Evolutionary conservation across 2,329 filamentous ascomycete species (phyloP), one percentile per base, ranked within the genome.

Genomic region (Alternaria sp.): DNA sequence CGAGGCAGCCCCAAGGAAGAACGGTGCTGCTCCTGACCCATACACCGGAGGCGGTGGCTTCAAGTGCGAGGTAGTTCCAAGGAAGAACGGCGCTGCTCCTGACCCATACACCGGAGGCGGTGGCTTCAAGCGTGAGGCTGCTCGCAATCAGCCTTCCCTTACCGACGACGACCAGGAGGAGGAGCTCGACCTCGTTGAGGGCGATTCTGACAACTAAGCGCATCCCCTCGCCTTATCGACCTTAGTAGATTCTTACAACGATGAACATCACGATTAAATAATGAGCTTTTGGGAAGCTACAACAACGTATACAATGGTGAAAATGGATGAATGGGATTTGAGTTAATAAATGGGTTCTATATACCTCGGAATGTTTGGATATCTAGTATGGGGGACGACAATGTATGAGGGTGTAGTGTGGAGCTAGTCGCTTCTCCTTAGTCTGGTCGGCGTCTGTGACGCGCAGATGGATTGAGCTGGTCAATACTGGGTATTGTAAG

Each of bases 131-230:
- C 66, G 66, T 29, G 60, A 54, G 21, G 58, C 66, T 31, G 51
- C 58, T 31, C 62, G 58, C 53, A 50, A 45, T 17, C 60, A 65
- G 58, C 63, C 69, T 21, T 39, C 44, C 24, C 67, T 76, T 58
- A 74, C 72, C 57, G 53, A 74, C 54, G 74, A 76, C 58, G 74
- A 72, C 53, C 64, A 76, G 58, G 73, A 76, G 67, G 74, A 76
- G 67, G 74, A 76, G 65, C 8, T 74, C 46, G 71, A 67, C 23
- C 65, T 72, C 39, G 33, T 71, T 33, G 64, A 57, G 5, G 62
- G 51, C 44, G 68, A 61, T 39, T 5, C 5, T 6, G 64, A 54
- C 54, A 45, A 53, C 45, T 55, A 66, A 56, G 42, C 53, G 26
- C 31, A 48, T 56, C 56, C 10, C 42, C 21, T 11, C 4, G 28